Base-by-base conservation (phyloP, 2,329 filamentous ascomycete genomes). In the Aspergillus terreus region DNA sequence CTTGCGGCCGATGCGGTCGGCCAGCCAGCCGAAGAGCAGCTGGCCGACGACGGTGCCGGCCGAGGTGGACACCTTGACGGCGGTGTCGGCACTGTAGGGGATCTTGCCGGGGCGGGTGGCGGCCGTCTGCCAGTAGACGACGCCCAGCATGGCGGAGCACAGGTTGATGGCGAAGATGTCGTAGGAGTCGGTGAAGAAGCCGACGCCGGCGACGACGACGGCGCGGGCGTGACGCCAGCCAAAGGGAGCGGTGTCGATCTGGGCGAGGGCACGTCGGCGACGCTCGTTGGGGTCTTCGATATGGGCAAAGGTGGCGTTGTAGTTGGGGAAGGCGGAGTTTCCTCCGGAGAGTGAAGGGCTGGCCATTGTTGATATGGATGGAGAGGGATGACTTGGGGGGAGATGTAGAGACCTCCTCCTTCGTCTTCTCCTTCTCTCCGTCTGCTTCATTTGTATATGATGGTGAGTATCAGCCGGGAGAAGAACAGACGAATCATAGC, bases 141-240 rank as follows among this genome's bases (percentile, higher is more conserved):
- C 83, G 40, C 88, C 89, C 47, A 92, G 69, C 86, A 92, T 90
- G 56, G 82, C 79, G 25, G 86, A 88, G 57, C 87, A 76, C 64
- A 90, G 76, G 57, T 84, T 87, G 60, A 87, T 86, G 64, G 86
- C 84, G 70, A 94, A 94, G 74, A 91, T 89, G 65, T 88, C 85
- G 72, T 92, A 92, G 12, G 87, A 87, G 67, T 92, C 90, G 14
- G 89, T 92, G 73, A 94, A 94, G 82, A 95, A 94, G 61, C 89
- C 90, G 56, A 92, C 86, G 62, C 90, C 89, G 30, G 88, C 88
- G 23, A 92, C 88, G 6, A 88, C 74, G 49, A 88, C 82, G 52
- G 88, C 86, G 38, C 88, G 82, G 53, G 92, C 82, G 65, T 94
- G 89, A 67, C 91, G 90, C 88, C 88, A 92, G 64, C 88, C 86